Evolutionary conservation across 2,329 filamentous ascomycete species (phyloP), one percentile per base, ranked within the genome.

Genomic region (Colletotrichum zoysiae): DNA sequence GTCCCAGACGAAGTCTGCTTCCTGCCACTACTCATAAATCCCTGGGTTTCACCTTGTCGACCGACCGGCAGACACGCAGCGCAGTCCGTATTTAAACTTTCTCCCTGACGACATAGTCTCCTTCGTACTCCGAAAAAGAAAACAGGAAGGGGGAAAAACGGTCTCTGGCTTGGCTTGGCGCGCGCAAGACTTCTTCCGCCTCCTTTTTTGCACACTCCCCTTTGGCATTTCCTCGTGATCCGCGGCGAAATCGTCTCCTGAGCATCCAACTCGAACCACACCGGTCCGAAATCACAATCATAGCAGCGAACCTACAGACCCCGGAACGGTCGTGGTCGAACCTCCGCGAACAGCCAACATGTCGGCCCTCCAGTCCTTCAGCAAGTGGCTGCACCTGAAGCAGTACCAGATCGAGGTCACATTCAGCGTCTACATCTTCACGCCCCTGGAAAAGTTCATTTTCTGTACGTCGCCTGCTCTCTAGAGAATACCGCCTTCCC

Each of bases 331-430:
- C 26, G 38, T 42, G 14, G 7, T 23, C 12, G 5, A 58, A 38
- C 38, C n/a, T 30, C 38, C 1, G 9, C 38, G 26, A 44, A 60
- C 18, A 60, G 26, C 38, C 50, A 79, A 73, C 67, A 79, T 82
- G 79, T 83, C 82, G 58, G 75, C 76, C 59, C 77, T 87, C 76
- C 83, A 86, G 75, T 81, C 83, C 57, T 87, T 97, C 77, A 89
- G 93, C 75, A 91, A 92, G 82, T 98, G 95, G 94, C 87, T 98
- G 76, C 91, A 95, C 83, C 90, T 95, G 82, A 99, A 99, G 88
- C 91, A 95, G 81, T 98, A 98, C 86, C 96, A 98, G 86, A 95
- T 98, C 81, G 96, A 99, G 85, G 95, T 98, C 81, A 98, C 95
- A 16, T 96, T 97, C 83, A 92, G 93, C 73, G 89, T 98, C 35